Percentiles rank a stretch among this genome's conserved stretches.
phyloP scores from a whole-genome alignment of 768 basidiomycete genomes.

The Pleurotus tuber-regium region DNA sequence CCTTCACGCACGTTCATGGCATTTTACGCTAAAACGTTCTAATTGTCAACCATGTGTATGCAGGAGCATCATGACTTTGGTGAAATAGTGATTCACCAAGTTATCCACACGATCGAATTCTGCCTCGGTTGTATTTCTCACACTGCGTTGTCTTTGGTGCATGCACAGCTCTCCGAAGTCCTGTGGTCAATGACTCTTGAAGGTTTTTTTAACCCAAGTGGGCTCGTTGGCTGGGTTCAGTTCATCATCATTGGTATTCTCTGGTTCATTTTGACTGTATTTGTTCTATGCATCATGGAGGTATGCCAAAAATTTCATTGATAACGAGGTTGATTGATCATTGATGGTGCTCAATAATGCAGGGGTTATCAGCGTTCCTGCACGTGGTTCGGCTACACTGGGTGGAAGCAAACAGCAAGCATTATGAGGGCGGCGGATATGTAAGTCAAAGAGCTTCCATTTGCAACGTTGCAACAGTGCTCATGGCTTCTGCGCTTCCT shows the following conservation, averaged over 20 bases:
- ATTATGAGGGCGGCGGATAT: slow-evolving; percentile 87
- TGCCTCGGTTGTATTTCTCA: slow-evolving; percentile 99
- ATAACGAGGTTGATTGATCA: slow-evolving; percentile 14
- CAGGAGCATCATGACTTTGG: slow-evolving; percentile 89
- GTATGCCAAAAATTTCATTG: slow-evolving; percentile 45
- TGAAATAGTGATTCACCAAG: slow-evolving; percentile 94
- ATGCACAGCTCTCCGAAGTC: slow-evolving; percentile 95
- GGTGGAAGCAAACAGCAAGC: slow-evolving; percentile 98
- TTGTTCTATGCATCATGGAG: slow-evolving; percentile 93
- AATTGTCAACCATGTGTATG: slow-evolving; percentile 8
- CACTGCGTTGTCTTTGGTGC: slow-evolving; percentile 94
- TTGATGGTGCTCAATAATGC: slow-evolving; percentile 14
- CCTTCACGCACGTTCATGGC: slow-evolving; percentile 15
- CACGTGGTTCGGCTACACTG: slow-evolving; percentile 96
- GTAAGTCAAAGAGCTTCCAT: slow-evolving; percentile 46
- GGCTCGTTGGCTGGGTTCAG: slow-evolving; percentile 57
- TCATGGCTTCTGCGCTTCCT: slow-evolving; percentile 6
- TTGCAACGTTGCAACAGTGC: slow-evolving; percentile 18
- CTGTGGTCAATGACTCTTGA: slow-evolving; percentile 87
- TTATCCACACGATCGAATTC: slow-evolving; percentile 99
- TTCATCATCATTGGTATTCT: slow-evolving; percentile 51
- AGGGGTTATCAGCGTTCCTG: slow-evolving; percentile 94
- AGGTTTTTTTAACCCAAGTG: slow-evolving; percentile 54
- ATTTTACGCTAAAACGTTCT: slow-evolving; percentile 10
- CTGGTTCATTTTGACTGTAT: slow-evolving; percentile 81